A percentile compares a stretch with the other conserved stretches of the same genome.
Evolutionary conservation across 208 protist species (phyloP).

Genomic region (Crithidia bombi): DNA sequence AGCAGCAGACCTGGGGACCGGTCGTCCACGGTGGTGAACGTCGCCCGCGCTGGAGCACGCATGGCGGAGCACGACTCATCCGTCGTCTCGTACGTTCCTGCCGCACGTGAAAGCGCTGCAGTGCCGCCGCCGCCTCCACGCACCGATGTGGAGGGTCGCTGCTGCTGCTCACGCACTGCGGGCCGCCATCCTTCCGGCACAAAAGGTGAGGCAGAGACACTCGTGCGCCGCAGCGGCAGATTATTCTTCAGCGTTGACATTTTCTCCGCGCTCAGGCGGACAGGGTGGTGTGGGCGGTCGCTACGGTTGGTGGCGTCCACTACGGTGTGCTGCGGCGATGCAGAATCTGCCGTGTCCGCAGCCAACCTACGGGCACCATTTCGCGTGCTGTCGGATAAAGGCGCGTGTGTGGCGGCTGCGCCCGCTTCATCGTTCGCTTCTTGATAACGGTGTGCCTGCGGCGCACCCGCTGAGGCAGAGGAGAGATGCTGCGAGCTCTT

Average conservation of each 20-base stretch:
- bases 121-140: background rate
- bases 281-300: background rate
- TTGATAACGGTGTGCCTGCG: background rate
- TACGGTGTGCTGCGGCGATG: background rate
- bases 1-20: background rate
- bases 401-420: background rate
- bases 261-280: background rate
- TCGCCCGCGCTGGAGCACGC: background rate
- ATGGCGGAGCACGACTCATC: background rate
- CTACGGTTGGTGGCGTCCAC: background rate
- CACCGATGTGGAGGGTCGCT: background rate
- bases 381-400: background rate
- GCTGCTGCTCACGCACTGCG: background rate
- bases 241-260: background rate
- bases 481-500: background rate
- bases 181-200: background rate
- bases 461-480: background rate
- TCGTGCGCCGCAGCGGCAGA: slow-evolving; percentile 4
- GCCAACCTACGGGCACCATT: background rate
- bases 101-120: no score
- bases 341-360: background rate
- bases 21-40: background rate
- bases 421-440: slow-evolving; percentile 1
- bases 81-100: background rate
- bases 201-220: background rate